Percentiles rank a stretch among this genome's conserved stretches.
These are phyloP conservation scores for Gossypium schwendimanii DNA, from an alignment of 441 rosid species.

Conservation along the genomic window DNA sequence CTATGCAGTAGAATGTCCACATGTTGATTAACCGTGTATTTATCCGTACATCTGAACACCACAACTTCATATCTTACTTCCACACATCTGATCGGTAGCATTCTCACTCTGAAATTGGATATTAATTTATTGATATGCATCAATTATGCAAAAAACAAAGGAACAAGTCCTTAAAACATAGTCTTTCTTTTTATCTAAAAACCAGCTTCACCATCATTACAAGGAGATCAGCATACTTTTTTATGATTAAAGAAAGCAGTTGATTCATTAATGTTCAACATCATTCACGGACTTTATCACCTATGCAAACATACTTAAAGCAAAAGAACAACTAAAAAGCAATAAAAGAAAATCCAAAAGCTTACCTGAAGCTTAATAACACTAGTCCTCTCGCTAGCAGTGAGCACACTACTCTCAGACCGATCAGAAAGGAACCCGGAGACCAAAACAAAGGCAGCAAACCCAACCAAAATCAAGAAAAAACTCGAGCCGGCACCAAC, in stretches of 20 bases:
- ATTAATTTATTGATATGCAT: background rate
- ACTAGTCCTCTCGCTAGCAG: slow-evolving; percentile 65
- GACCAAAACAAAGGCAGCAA: slow-evolving; percentile 77
- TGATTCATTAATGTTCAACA: background rate
- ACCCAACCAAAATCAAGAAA: slow-evolving; percentile 54
- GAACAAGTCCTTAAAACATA: background rate
- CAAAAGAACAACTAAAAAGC: background rate
- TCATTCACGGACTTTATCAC: background rate
- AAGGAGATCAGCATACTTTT: background rate
- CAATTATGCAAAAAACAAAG: background rate
- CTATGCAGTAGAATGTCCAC: background rate
- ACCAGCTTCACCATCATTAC: background rate
- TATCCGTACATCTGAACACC: background rate
- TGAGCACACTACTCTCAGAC: slow-evolving; percentile 47
- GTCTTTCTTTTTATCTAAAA: background rate
- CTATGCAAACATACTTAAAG: background rate
- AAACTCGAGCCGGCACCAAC: slow-evolving; percentile 76
- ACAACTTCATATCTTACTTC: background rate
- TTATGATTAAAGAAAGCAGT: background rate
- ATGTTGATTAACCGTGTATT: background rate
- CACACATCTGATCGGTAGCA: background rate
- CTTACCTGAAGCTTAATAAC: slow-evolving; percentile 85
- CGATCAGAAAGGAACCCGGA: slow-evolving; percentile 72
- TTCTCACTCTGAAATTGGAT: background rate
- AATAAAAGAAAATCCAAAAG: background rate